Evolutionary conservation across 331 rosid genomes (phyloP).

Genomic region (Malus hybrid): DNA sequence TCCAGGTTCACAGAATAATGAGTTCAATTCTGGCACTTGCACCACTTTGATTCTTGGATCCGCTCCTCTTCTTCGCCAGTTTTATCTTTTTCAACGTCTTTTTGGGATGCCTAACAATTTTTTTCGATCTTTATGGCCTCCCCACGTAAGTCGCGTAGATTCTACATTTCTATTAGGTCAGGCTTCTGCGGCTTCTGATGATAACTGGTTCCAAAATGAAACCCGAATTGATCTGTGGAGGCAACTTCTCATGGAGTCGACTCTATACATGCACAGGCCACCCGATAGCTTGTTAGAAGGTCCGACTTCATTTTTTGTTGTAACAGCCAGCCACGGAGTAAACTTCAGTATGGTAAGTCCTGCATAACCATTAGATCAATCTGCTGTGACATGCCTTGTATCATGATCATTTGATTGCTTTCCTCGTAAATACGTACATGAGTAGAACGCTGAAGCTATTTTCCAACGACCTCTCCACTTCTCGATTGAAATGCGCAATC

Average conservation of each 20-base stretch:
- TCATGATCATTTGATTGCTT: background rate
- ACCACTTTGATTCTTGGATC: slow-evolving; percentile 8
- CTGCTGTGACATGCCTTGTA: background rate
- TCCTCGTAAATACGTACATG: background rate
- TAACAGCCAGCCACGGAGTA: background rate
- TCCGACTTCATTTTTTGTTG: background rate
- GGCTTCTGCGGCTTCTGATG: slow-evolving; percentile 3
- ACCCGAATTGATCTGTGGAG: slow-evolving; percentile 3
- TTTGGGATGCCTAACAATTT: background rate
- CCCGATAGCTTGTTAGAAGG: slow-evolving; percentile 9
- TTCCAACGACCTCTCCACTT: background rate
- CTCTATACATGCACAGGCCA: slow-evolving; percentile 5
- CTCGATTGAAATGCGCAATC: slow-evolving; percentile 1
- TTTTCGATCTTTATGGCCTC: background rate
- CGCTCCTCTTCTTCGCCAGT: background rate
- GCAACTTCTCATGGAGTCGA: slow-evolving; percentile 11
- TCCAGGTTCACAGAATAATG: background rate
- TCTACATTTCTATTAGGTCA: background rate
- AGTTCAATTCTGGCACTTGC: background rate
- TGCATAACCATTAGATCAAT: background rate
- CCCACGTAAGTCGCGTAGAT: background rate
- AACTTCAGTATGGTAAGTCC: background rate
- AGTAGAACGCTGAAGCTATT: slow-evolving; percentile 5
- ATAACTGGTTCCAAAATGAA: background rate
- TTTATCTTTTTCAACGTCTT: slow-evolving; percentile 1